Percentiles rank a stretch among this genome's conserved stretches.
phyloP scores from a whole-genome alignment of 2,329 filamentous ascomycete genomes.

The Cytospora mali region DNA sequence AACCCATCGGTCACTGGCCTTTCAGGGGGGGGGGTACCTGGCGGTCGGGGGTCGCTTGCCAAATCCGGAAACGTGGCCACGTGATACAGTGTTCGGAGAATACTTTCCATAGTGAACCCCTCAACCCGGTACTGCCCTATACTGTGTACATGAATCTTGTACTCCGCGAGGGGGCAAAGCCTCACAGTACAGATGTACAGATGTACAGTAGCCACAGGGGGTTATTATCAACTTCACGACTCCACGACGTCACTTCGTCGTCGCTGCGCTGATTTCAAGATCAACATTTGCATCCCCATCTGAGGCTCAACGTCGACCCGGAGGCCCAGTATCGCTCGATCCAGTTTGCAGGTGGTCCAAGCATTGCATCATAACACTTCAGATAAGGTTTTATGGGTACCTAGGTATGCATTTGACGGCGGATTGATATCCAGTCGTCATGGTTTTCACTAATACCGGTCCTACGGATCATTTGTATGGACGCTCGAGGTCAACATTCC shows the following conservation, averaged over 20 bases:
- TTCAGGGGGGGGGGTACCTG: background rate
- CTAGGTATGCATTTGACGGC: too few relatives aligned
- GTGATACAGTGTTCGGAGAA: background rate
- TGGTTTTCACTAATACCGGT: too few relatives aligned
- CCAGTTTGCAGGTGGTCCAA: background rate
- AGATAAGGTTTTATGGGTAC: background rate
- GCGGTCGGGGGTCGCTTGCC: conserved; percentile 5
- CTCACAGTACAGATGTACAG: too few relatives aligned
- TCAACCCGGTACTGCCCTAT: background rate
- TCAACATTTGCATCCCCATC: too few relatives aligned
- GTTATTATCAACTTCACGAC: background rate
- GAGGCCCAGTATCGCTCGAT: too few relatives aligned
- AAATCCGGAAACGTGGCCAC: background rate
- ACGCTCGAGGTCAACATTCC: background rate
- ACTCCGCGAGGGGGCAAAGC: too few relatives aligned
- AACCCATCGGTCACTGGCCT: conserved; percentile 22
- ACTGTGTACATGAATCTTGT: background rate
- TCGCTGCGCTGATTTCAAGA: background rate
- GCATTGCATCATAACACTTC: background rate
- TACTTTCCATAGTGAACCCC: background rate
- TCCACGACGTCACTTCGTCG: background rate
- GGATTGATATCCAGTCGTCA: background rate
- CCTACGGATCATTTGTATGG: background rate
- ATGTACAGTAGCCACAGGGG: background rate
- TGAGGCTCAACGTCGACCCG: too few relatives aligned